A percentile compares a stretch with the other conserved stretches of the same genome.
Evolutionary conservation across 805 yeast genomes (phyloP).

Genomic region (Candida jianshihensis): DNA sequence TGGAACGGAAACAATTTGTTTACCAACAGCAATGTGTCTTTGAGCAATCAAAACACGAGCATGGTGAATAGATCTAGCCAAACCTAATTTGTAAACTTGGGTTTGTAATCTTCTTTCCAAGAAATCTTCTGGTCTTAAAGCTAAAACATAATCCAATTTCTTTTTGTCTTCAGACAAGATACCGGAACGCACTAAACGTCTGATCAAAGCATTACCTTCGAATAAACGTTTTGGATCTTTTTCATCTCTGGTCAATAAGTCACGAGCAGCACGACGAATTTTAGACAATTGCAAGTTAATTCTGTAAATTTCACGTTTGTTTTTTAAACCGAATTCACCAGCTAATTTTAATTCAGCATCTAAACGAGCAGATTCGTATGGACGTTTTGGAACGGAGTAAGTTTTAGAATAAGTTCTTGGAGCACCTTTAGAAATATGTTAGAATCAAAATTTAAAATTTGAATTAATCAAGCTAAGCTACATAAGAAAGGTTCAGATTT

Average conservation of each 20-base stretch:
- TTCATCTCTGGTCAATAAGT: constrained; percentile 98
- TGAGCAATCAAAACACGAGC: constrained; percentile 98
- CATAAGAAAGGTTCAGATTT: constrained; percentile 5
- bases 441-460: constrained; percentile 4
- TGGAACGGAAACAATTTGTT: constrained; percentile 98
- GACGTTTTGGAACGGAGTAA: constrained; percentile 98
- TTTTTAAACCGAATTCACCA: constrained; percentile 99
- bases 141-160: constrained; percentile 99
- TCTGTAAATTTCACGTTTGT: constrained; percentile 99
- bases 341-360: constrained; percentile 99
- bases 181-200: constrained; percentile 99
- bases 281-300: constrained; percentile 98
- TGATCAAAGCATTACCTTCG: constrained; percentile 99
- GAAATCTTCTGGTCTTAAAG: constrained; percentile 97
- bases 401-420: constrained; percentile 99
- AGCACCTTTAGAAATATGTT: constrained; percentile 54
- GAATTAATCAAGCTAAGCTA: not conserved
- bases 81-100: constrained; percentile 99
- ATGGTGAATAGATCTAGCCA: constrained; percentile 99
- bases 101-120: constrained; percentile 99
- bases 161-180: constrained; percentile 98
- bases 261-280: constrained; percentile 99
- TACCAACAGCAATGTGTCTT: constrained; percentile 99
- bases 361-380: constrained; percentile 98
- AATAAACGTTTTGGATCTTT: constrained; percentile 99